Evolutionary conservation across 129 eudicot species (phyloP), one percentile per base, ranked within the genome.

Genomic region (Flaveria bidentis): DNA sequence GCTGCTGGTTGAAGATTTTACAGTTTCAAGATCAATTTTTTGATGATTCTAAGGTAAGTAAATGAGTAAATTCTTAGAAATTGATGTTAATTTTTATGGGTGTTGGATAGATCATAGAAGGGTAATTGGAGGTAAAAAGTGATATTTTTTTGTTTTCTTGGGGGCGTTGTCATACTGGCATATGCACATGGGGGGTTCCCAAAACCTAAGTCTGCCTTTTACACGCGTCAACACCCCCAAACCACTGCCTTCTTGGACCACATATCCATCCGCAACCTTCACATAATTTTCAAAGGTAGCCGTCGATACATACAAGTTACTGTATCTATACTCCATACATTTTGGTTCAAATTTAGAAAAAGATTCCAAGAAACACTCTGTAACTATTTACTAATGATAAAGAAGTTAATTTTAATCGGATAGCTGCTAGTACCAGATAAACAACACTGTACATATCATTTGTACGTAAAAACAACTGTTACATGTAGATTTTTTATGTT

Each of bases 161-260:
- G 25, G 63, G 5, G n/a, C 36, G 1, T 4, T 4, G 45, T 62
- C 33, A 47, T 78, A 49, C 82, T 33, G 77, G 76, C 72, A 78
- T 4, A 6, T 73, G 78, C 87, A 86, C 90, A 86, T 86, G 90
- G 90, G 87, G 70, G 47, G 84, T 69, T 72, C 22, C 60, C 18
- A 65, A 72, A 79, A 75, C 58, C 72, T 50, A 64, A 28, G 66
- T 44, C 44, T 12, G 49, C 36, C n/a, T 67, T 69, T 61, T 18
- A 74, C 87, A 81, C 84, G 85, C 76, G 87, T 83, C 87, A 26
- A 12, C 63, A n/a, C 72, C 87, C 85, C 80, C 63, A 56, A 62
- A 80, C 22, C 63, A 4, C 72, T 36, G 39, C 39, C 61, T 53
- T 58, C 46, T 23, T 81, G 87, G 90, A 86, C 90, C 87, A 77